Percentiles rank a stretch among this genome's conserved stretches.
Evolutionary conservation across 352 stramenopile genomes (phyloP).

Genomic region (Lagenidium giganteum): DNA sequence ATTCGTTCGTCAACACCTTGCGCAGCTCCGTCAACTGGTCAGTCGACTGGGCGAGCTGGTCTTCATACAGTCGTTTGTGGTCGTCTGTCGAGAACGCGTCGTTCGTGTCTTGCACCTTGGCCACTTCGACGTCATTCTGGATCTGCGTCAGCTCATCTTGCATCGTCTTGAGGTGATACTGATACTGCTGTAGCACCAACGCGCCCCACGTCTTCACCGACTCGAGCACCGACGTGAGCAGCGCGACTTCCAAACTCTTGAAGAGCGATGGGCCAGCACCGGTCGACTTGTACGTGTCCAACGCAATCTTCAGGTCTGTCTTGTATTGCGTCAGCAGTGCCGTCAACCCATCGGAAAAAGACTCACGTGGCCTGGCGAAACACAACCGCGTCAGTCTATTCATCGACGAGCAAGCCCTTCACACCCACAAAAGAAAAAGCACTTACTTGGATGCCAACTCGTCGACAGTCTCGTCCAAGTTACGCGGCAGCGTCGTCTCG

Average conservation of each 20-base stretch:
- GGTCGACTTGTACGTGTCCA: conserved; percentile 30
- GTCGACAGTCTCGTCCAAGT: conserved; percentile 27
- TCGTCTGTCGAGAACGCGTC: conserved; percentile 26
- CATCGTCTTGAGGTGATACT: conserved; percentile 28
- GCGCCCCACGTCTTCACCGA: conserved; percentile 41
- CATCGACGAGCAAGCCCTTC: neutral
- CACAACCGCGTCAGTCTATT: too few relatives aligned
- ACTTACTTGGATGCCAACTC: conserved; percentile 23
- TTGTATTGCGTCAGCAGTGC: conserved; percentile 54
- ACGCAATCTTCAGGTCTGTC: conserved; percentile 34
- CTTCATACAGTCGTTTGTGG: conserved; percentile 42
- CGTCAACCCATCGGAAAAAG: conserved; percentile 46
- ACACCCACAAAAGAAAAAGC: neutral
- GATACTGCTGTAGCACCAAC: conserved; percentile 44
- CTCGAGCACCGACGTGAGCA: conserved; percentile 29
- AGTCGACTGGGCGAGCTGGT: conserved; percentile 35
- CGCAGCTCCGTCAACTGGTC: conserved; percentile 52
- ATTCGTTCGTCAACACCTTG: conserved; percentile 27
- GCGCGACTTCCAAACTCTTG: conserved; percentile 22
- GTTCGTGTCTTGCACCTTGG: conserved; percentile 19
- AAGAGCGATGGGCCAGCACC: conserved; percentile 22
- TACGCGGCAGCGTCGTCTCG: conserved; percentile 27
- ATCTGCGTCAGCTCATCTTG: conserved; percentile 23
- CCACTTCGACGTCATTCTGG: conserved; percentile 19
- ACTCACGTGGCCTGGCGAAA: conserved; percentile 23